phyloP scores from a whole-genome alignment of 139 green algal genomes.

The Coelastrella sp. region DNA sequence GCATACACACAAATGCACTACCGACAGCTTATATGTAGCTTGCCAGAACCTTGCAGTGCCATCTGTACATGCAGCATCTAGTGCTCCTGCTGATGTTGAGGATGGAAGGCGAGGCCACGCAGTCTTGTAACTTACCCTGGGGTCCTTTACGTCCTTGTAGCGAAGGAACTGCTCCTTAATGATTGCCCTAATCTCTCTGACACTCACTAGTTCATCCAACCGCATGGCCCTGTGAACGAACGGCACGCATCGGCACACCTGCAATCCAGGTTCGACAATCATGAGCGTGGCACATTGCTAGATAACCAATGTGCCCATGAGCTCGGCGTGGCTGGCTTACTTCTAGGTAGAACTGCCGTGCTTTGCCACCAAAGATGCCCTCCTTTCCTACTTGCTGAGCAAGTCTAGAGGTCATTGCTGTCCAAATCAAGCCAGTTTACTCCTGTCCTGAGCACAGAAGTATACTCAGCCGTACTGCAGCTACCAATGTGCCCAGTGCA shows the following conservation, averaged over 20 bases:
- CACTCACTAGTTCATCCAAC: constrained; percentile 64
- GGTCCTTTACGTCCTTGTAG: constrained; percentile 68
- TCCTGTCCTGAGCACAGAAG: too few species aligned
- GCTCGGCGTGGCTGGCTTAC: not conserved
- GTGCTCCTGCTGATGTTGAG: not conserved
- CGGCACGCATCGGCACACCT: constrained; percentile 69
- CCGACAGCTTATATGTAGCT: too few species aligned
- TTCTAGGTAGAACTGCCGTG: constrained; percentile 61
- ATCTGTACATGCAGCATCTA: not conserved
- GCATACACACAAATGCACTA: too few species aligned
- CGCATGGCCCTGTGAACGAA: constrained; percentile 67
- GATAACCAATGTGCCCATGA: not conserved
- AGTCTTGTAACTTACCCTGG: constrained; percentile 48
- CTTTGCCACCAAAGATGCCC: constrained; percentile 54
- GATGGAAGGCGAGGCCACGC: too few species aligned
- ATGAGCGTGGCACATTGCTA: not conserved
- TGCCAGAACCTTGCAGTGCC: too few species aligned
- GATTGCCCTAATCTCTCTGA: constrained; percentile 59
- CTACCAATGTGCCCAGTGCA: not conserved
- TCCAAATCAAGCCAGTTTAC: too few species aligned
- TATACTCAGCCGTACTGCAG: too few species aligned
- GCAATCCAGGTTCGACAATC: not conserved
- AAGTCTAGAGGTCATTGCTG: constrained; percentile 59
- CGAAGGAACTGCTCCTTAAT: constrained; percentile 66
- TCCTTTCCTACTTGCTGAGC: constrained; percentile 44